These are phyloP conservation scores for Lecanosticta acicola DNA, from an alignment of 2,329 filamentous ascomycete genomes.

Conservation along the genomic window DNA sequence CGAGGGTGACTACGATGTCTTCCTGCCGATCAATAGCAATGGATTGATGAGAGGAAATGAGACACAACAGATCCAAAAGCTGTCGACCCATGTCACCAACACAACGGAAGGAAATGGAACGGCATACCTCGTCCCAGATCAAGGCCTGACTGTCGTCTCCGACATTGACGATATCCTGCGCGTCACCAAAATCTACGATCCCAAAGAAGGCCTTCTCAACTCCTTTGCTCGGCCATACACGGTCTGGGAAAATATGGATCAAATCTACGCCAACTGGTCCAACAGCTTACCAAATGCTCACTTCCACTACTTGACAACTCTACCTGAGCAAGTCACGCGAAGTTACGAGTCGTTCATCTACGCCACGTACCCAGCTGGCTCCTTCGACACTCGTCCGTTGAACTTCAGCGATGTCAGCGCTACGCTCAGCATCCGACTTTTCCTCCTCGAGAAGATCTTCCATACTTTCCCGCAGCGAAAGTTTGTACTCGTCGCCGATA, in stretches of 20 bases:
- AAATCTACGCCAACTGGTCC: constrained; percentile 71
- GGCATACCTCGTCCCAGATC: constrained; percentile 66
- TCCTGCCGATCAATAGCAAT: constrained; percentile 58
- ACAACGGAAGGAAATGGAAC: constrained; percentile 65
- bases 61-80: constrained; percentile 58
- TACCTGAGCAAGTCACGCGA: constrained; percentile 69
- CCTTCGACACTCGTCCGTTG: constrained; percentile 70
- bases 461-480: constrained; percentile 68
- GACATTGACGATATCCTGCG: constrained; percentile 78
- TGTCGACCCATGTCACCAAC: constrained; percentile 63
- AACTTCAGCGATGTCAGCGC: constrained; percentile 74
- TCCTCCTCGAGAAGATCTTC: constrained; percentile 65
- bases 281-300: constrained; percentile 61
- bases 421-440: constrained; percentile 65
- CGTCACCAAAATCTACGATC: constrained; percentile 74
- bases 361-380: constrained; percentile 68
- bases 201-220: constrained; percentile 68
- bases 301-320: constrained; percentile 78
- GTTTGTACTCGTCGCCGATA: constrained; percentile 72
- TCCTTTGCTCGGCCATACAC: constrained; percentile 67
- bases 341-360: constrained; percentile 79
- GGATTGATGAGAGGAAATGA: constrained; percentile 59
- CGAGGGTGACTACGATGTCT: constrained; percentile 68
- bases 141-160: constrained; percentile 65
- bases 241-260: constrained; percentile 73